Conservation (phyloP, 2,329 filamentous ascomycete genomes). For the Colletotrichum sp. region DNA sequence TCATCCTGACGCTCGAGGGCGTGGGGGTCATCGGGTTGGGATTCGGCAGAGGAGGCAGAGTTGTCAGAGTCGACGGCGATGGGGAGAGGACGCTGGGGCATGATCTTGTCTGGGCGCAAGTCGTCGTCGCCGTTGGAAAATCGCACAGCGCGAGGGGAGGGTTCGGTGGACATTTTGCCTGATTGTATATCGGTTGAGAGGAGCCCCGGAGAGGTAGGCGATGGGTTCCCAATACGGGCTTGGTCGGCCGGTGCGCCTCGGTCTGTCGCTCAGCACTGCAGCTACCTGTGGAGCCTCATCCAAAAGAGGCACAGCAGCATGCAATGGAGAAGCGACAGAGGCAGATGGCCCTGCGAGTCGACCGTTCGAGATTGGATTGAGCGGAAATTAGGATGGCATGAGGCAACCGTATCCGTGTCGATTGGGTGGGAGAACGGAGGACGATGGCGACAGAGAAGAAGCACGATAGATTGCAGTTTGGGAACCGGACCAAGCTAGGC, state of each 20-base stretch:
- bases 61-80: slow-evolving; percentile 51
- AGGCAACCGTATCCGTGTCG: slow-evolving; percentile 17
- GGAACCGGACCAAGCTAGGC: neutral
- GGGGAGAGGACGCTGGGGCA: slow-evolving; percentile 39
- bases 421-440: neutral
- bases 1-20: slow-evolving; percentile 55
- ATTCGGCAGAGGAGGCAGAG: slow-evolving; percentile 52
- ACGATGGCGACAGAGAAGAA: neutral
- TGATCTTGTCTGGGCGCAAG: slow-evolving; percentile 45
- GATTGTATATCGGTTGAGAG: slow-evolving; percentile 4
- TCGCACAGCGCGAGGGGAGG: slow-evolving; percentile 60
- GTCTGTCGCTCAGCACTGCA: slow-evolving; percentile 19
- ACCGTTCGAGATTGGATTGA: slow-evolving; percentile 1
- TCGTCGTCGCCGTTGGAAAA: slow-evolving; percentile 58
- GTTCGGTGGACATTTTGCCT: slow-evolving; percentile 40
- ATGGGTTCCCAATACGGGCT: slow-evolving; percentile 2
- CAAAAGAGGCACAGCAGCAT: slow-evolving; percentile 19
- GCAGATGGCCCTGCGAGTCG: neutral
- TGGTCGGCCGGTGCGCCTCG: slow-evolving; percentile 10
- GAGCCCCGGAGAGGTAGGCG: neutral
- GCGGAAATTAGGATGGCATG: slow-evolving; percentile 19
- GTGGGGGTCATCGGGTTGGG: slow-evolving; percentile 47
- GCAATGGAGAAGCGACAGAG: slow-evolving; percentile 9
- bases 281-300: slow-evolving; percentile 17
- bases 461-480: neutral